Conservation (phyloP, 345 rosid genomes). For the Cardamine chenopodiifolia region DNA sequence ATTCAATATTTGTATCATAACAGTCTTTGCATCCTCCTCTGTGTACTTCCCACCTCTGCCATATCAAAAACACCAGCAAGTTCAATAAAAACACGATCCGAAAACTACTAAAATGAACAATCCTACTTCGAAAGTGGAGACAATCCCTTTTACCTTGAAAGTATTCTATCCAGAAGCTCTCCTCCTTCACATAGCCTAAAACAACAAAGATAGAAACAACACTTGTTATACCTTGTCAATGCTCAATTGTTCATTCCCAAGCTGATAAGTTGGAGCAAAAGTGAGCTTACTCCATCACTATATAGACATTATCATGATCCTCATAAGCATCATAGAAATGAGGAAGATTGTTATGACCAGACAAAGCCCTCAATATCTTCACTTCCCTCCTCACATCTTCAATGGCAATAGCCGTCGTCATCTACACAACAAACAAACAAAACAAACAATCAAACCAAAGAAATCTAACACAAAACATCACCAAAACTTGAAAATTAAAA, state of each 20-base stretch:
- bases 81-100: neutral
- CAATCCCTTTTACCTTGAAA: slow-evolving; percentile 64
- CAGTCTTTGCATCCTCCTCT: slow-evolving; percentile 94
- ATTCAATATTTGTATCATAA: slow-evolving; percentile 83
- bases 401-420: slow-evolving; percentile 96
- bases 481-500: slow-evolving; percentile 1
- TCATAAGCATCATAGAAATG: slow-evolving; percentile 91
- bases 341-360: slow-evolving; percentile 79
- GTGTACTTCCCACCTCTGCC: slow-evolving; percentile 95
- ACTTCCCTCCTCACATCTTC: slow-evolving; percentile 99
- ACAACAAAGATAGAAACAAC: slow-evolving; percentile 9
- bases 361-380: slow-evolving; percentile 78
- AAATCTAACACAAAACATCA: neutral
- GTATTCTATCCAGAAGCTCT: slow-evolving; percentile 95
- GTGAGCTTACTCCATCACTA: slow-evolving; percentile 94
- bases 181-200: slow-evolving; percentile 96
- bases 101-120: neutral
- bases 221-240: slow-evolving; percentile 8
- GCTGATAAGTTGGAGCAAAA: neutral
- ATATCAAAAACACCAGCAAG: slow-evolving; percentile 19
- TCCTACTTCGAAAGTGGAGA: slow-evolving; percentile 5
- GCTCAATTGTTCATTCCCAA: neutral
- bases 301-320: slow-evolving; percentile 82
- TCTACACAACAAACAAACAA: slow-evolving; percentile 55
- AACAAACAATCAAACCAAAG: neutral